A percentile compares a stretch with the other conserved stretches of the same genome.
Evolutionary conservation across 352 stramenopile genomes (phyloP).

Genomic region (Halophytophthora polymorphica): DNA sequence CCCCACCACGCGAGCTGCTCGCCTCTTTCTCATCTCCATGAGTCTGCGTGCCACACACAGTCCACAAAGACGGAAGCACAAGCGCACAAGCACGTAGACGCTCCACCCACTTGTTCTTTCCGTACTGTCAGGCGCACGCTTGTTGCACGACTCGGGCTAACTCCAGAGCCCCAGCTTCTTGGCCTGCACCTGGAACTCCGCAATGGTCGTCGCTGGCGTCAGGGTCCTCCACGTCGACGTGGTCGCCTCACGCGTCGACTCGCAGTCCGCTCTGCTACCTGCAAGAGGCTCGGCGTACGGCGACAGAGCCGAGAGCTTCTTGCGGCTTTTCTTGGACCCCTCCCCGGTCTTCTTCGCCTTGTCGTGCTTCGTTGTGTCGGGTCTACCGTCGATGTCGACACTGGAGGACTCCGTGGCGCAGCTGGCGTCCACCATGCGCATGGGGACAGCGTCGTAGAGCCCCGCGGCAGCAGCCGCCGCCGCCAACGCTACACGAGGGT

Average conservation of each 20-base stretch:
- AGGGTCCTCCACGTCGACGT: constrained; percentile 6
- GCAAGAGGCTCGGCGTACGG: no score
- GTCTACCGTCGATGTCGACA: no score
- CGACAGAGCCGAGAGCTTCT: not conserved
- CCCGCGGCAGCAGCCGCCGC: constrained; percentile 28
- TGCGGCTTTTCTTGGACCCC: constrained; percentile 10
- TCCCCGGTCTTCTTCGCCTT: constrained; percentile 14
- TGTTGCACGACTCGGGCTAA: no score
- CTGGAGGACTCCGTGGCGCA: no score
- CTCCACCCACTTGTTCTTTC: no score
- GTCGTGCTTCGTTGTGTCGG: constrained; percentile 6
- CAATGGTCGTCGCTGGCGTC: constrained; percentile 14
- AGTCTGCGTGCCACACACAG: no score
- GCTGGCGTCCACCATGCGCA: constrained; percentile 2
- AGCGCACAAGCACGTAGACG: no score
- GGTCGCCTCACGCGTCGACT: not conserved
- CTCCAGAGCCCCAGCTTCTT: constrained; percentile 47
- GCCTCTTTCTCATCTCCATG: no score
- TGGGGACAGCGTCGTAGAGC: constrained; percentile 25
- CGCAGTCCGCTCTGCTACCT: no score
- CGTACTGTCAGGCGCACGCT: no score
- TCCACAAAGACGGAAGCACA: no score
- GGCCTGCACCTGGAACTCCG: constrained; percentile 36
- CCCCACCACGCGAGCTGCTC: no score
- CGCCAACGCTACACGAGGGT: constrained; percentile 24